Base-by-base conservation (phyloP, 2,329 filamentous ascomycete genomes). In the Daldinia sp. region DNA sequence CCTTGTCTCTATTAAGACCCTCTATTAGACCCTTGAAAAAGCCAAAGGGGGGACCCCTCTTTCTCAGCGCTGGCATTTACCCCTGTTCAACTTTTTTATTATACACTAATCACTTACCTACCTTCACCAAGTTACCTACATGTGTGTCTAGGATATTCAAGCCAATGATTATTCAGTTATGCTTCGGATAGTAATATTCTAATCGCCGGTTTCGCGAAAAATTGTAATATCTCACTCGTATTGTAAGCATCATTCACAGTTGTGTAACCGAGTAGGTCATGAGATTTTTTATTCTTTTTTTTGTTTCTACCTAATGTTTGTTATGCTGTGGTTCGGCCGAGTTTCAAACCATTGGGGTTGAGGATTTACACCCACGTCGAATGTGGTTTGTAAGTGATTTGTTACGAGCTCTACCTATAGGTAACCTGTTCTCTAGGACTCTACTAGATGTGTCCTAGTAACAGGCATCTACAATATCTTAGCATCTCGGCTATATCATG, bases 171-270 rank as follows among this genome's bases (percentile, higher is more conserved):
- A 60, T 55, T 54, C 20, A 56, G 50, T 20, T 50, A 53, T 53
- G 59, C 60, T 35, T 57, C 37, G 55, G 50, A 70, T 46, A 63
- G 68, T 63, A 65, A 70, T 67, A 61, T 37, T 54, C 51, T 54
- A 54, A 66, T 66, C 44, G 42, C 63, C 63, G 58, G 56, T 58
- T 33, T 58, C 58, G 48, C 56, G 20, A 50, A 13, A 6, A 18
- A 12, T 53, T 26, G 20, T 46, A 37, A 42, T 55, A 51, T 54
- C 48, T 23, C 30, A 28, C n/a, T 10, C 35, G 37, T 44, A 13
- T 50, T 37, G 35, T 42, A 55, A 41, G 42, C 44, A 37, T 54
- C 35, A 13, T 30, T 54, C 18, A 37, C 20, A 15, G n/a, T 26
- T 15, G 18, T 10, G 5, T 37, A 20, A 35, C n/a, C 10, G 23